Evolutionary conservation across 345 rosid species (phyloP).

Genomic region (Ricinus communis): DNA sequence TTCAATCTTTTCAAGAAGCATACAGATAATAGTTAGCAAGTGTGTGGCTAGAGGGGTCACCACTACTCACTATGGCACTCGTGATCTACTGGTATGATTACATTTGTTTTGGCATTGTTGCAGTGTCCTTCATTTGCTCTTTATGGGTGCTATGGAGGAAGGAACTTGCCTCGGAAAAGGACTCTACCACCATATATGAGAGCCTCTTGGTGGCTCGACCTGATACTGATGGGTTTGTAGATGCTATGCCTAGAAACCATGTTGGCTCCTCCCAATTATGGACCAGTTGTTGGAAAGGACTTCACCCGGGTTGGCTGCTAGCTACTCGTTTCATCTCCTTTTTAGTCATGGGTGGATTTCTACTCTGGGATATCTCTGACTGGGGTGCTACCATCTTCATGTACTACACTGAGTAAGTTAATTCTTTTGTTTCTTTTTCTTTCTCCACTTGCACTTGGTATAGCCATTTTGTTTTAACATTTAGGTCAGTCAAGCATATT

Average conservation of each 20-base stretch:
- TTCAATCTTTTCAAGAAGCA: too few species aligned
- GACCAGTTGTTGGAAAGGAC: slow-evolving; percentile 77
- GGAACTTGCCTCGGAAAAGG: slow-evolving; percentile 37
- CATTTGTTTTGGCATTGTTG: slow-evolving; percentile 73
- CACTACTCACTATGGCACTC: slow-evolving; percentile 45
- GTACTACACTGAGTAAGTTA: slow-evolving; percentile 81
- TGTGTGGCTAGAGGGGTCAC: too few species aligned
- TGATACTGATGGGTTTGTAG: slow-evolving; percentile 30
- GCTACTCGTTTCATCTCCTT: slow-evolving; percentile 64
- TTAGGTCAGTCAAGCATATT: too few species aligned
- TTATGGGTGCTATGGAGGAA: slow-evolving; percentile 57
- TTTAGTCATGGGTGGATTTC: slow-evolving; percentile 52
- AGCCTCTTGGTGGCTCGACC: slow-evolving; percentile 46
- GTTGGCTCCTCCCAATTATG: slow-evolving; percentile 56
- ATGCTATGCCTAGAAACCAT: slow-evolving; percentile 34
- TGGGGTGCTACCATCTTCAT: slow-evolving; percentile 57
- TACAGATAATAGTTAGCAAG: too few species aligned
- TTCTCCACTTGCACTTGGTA: neutral
- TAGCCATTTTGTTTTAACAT: too few species aligned
- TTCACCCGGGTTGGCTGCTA: slow-evolving; percentile 87
- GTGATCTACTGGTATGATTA: slow-evolving; percentile 70
- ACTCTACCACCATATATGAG: slow-evolving; percentile 33
- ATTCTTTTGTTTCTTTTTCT: neutral
- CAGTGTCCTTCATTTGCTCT: slow-evolving; percentile 47
- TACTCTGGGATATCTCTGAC: slow-evolving; percentile 54